Evolutionary conservation across 306 rosid genomes (phyloP).

Genomic region (Quercus cerris): DNA sequence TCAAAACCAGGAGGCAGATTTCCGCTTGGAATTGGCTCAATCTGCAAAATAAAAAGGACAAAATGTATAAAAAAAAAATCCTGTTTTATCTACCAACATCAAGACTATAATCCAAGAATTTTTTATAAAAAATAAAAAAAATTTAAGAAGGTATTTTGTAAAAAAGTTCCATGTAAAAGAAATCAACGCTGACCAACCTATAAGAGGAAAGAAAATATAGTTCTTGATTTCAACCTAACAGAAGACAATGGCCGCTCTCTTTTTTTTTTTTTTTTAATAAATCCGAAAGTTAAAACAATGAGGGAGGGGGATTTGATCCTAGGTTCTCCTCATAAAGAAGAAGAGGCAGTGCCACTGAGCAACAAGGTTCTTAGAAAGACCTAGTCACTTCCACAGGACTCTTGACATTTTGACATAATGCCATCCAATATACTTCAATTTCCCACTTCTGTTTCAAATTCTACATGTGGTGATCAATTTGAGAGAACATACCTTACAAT

Average conservation of each 20-base stretch:
- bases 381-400: not conserved
- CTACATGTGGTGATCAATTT: not conserved
- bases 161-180: not conserved
- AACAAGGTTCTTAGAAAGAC: too few species aligned
- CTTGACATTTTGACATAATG: not conserved
- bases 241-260: not conserved
- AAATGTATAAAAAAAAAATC: constrained; percentile 12
- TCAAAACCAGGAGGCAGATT: constrained; percentile 99
- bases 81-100: constrained; percentile 28
- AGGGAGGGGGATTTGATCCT: too few species aligned
- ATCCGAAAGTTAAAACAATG: too few species aligned
- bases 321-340: too few species aligned
- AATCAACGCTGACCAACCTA: not conserved
- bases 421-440: not conserved
- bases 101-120: constrained; percentile 12
- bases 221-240: not conserved
- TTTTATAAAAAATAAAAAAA: not conserved
- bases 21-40: constrained; percentile 99
- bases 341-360: too few species aligned
- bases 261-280: too few species aligned
- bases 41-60: constrained; percentile 69
- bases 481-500: not conserved
- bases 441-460: not conserved
- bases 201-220: not conserved
- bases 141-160: constrained; percentile 1